A percentile compares a stretch with the other conserved stretches of the same genome.
phyloP scores from a whole-genome alignment of 306 rosid species.

The Amphicarpaea edgeworthii region DNA sequence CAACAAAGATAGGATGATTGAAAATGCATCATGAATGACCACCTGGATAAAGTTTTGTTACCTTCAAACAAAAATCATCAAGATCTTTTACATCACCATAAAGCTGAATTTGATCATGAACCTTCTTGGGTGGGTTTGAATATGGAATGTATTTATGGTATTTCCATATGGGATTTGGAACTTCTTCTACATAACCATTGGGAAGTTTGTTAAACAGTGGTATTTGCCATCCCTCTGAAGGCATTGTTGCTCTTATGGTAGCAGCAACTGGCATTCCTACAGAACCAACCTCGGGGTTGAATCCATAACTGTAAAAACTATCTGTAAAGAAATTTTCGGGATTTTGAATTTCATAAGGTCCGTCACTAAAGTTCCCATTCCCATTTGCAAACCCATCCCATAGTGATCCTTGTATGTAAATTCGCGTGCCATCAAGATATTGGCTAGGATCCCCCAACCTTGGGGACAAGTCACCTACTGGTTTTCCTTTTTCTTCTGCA shows the following conservation, averaged over 20 bases:
- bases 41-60: conserved; percentile 40
- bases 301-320: conserved; percentile 68
- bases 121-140: conserved; percentile 72
- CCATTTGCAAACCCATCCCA: conserved; percentile 98
- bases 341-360: conserved; percentile 93
- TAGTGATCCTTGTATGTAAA: conserved; percentile 85
- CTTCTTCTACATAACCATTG: conserved; percentile 74
- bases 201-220: conserved; percentile 77
- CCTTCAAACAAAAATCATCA: conserved; percentile 93
- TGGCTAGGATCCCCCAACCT: conserved; percentile 76
- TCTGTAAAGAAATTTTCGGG: conserved; percentile 86
- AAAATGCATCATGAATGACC: conserved; percentile 34
- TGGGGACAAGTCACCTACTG: conserved; percentile 39
- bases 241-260: conserved; percentile 96
- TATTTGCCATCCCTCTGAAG: conserved; percentile 88
- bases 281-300: conserved; percentile 96
- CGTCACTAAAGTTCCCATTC: conserved; percentile 80
- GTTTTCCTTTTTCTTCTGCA: conserved; percentile 47
- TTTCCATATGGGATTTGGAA: conserved; percentile 94
- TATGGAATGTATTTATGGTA: conserved; percentile 95
- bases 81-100: conserved; percentile 85
- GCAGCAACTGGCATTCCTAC: conserved; percentile 96
- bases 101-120: conserved; percentile 81
- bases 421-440: conserved; percentile 90
- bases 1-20: not conserved